Base-by-base conservation (phyloP, 768 basidiomycete genomes). In the Leccinum subgranulosum region DNA sequence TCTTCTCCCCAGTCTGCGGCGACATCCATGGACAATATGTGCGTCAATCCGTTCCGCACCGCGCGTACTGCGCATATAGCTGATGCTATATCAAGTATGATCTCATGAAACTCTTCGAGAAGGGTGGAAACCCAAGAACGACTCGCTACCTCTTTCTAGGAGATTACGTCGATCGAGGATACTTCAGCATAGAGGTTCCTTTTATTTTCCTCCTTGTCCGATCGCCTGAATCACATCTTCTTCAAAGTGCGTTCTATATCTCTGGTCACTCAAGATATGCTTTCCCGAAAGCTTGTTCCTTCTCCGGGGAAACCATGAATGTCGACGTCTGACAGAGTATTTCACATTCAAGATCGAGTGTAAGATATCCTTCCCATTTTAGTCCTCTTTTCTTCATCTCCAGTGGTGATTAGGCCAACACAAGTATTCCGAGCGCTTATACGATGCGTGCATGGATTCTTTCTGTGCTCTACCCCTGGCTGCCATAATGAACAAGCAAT, bases 401-500 rank as follows among this genome's bases (percentile, higher is more conserved):
- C 15, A 34, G 41, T 41, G 19, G 14, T 43, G 29, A 8, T 41
- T 60, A 86, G 85, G 85, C 74, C 84, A 85, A 68, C 87, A 83
- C 75, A 88, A 89, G 72, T 89, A 89, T 69, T 87, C 85, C 7
- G 86, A 87, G 62, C 78, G 77, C n/a, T 75, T 89, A 56, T 89
- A 88, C 66, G 84, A 89, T 53, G 87, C 85, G 9, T 85, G 84
- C 77, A 86, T 87, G 82, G 81, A 86, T 43, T 82, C 83, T 1
- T 89, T 89, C 76, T 88, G 86, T 65, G 79, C 83, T 6, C 78
- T 89, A 3, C 87, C 87, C 1, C 75, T 89, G 5, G 87, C 87
- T 2, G 87, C 87, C 27, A 77, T 89, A 66, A 88, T 89, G 87
- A 88, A 88, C 76, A 87, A 87, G 67, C 87, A 89, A 66, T 89